Base-by-base conservation (phyloP, 352 stramenopile genomes). In the Blastocystis sp. region DNA sequence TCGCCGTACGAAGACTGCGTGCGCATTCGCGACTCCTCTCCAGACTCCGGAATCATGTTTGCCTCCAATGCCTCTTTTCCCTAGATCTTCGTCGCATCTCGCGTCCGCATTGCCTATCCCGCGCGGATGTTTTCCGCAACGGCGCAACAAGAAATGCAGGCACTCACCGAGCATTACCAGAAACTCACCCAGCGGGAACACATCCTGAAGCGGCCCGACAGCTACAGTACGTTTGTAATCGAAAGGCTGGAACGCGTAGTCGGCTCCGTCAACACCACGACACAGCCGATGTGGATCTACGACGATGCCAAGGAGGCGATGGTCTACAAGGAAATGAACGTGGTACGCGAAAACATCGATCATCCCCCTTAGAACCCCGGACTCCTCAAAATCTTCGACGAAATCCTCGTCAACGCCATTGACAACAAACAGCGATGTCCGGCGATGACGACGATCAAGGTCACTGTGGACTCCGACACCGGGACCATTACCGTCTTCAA, bases 361-460 rank as follows among this genome's bases (percentile, higher is more conserved):
- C 1, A 4, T 86, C 0, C 24, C 1, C 7, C 18, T 11, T 63
- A 57, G 84, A 87, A 67, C 21, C 95, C 96, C 16, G 95, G 94
- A 34, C 87, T 98, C 32, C 94, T 97, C 87, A 99, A 99, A 90
- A 97, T 98, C 86, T 98, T 98, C 88, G 96, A 99, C 88, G 96
- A 99, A 87, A 98, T 99, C 75, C 95, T 99, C 21, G 95, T 98
- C 57, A 99, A 99, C 89, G 97, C 97, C 0, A 96, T 95, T 34
- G 97, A 99, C 87, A 99, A 99, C 91, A 99, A 99, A 90, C 97
- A 99, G 89, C 93, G 97, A 32, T 96, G 99, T 91, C 91, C 93
- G 57, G 90, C 90, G 24, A 97, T 97, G 93, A 91, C 94, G 87
- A 93, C 90, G 32, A 87, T 97, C 4, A 97, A 98, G 53, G 95